These are phyloP conservation scores for Wickerhamiella nectarea DNA, from an alignment of 805 yeast species.

Conservation along the genomic window DNA sequence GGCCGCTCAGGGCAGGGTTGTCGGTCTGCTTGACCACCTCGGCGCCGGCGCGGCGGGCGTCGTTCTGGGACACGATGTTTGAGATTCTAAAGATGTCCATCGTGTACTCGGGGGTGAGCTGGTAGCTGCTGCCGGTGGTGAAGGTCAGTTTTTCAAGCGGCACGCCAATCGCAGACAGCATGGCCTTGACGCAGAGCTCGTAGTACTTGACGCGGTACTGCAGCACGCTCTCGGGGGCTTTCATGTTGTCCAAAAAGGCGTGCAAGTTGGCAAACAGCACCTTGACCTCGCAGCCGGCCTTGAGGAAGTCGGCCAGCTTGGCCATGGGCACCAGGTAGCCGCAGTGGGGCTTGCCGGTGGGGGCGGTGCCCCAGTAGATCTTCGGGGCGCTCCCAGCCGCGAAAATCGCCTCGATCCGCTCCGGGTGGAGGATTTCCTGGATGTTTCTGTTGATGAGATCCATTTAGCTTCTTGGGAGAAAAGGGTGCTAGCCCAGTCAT, in stretches of 20 bases:
- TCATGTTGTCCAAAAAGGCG: conserved; percentile 95
- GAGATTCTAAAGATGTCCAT: conserved; percentile 80
- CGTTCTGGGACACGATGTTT: conserved; percentile 80
- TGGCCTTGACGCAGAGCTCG: conserved; percentile 69
- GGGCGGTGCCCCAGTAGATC: conserved; percentile 98
- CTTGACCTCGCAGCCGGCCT: conserved; percentile 91
- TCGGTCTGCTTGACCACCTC: conserved; percentile 97
- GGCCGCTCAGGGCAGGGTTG: conserved; percentile 83
- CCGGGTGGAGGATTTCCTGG: conserved; percentile 83
- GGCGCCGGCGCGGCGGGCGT: conserved; percentile 98
- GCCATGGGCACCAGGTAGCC: conserved; percentile 98
- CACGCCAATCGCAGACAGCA: conserved; percentile 72
- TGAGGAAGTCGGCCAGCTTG: conserved; percentile 83
- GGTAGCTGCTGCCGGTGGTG: conserved; percentile 83
- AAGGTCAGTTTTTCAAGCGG: conserved; percentile 81
- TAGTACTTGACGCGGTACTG: conserved; percentile 81
- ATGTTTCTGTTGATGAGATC: conserved; percentile 68
- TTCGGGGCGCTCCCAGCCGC: conserved; percentile 69
- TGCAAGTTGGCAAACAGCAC: conserved; percentile 90
- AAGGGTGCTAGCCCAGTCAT: background rate
- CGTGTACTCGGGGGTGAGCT: conserved; percentile 60
- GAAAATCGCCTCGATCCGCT: conserved; percentile 74
- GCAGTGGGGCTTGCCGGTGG: conserved; percentile 97
- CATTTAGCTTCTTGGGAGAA: conserved; percentile 23
- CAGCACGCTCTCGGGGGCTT: conserved; percentile 90